Base-by-base conservation (phyloP, 2,329 filamentous ascomycete species). In the Basipetospora chlamydospora region DNA sequence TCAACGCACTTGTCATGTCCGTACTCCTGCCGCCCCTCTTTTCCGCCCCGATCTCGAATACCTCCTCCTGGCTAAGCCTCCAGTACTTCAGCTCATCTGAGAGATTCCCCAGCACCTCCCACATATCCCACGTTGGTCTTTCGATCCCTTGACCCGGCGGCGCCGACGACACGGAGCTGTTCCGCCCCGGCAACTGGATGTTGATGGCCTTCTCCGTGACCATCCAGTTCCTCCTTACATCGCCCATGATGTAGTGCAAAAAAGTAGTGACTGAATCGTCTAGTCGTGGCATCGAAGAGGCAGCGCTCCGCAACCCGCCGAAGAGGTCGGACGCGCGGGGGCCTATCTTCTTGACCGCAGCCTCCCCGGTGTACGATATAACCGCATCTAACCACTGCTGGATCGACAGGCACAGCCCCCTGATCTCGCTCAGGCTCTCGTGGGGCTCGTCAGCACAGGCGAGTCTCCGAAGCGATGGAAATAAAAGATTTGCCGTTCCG, bases 221-320 rank as follows among this genome's bases (percentile, higher is more conserved):
- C 6, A 55, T 40, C 67, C 67, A 71, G 28, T 59, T 63, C 30
- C 54, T 56, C 4, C 50, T 49, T 9, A 69, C 57, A 28, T 71
- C 66, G 7, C 56, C 52, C 5, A 57, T 38, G 26, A 71, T 63
- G 33, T 57, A 57, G 12, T 55, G 52, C 6, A 52, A 49, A 38
- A 70, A 69, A 28, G 42, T 54, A 21, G 51, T 46, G 7, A 62
- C 47, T 18, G 61, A 36, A 10, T 29, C n/a, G 17, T 35, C 28
- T 13, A 29, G 17, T 25, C 12, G 20, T 13, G 20, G 28, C 15
- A 22, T 20, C 31, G 15, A 41, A 10, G 18, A 6, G 20, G 29
- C 18, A 5, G 21, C 21, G 13, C 35, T 40, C 30, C 37, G 37
- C 20, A 48, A 32, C 10, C 45, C 49, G 1, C 42, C 43, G 13